Evolutionary conservation across 257 asterid species (phyloP).

Genomic region (Mentha longifolia): DNA sequence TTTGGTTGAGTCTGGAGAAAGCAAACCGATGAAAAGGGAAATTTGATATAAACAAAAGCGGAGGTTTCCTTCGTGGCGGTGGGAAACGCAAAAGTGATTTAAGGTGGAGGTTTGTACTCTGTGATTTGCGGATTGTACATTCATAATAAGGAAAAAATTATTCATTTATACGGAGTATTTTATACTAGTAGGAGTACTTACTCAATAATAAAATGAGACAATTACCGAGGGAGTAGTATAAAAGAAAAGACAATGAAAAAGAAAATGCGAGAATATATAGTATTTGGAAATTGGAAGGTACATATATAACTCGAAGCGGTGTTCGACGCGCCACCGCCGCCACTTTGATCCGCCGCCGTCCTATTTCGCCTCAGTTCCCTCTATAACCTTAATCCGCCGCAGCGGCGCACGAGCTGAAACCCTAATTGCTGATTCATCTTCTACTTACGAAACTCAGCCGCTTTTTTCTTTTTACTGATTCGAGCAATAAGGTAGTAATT

Average conservation of each 20-base stretch:
- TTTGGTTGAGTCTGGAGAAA: constrained; percentile 34
- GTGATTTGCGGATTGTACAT: constrained; percentile 30
- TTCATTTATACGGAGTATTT: too few species aligned
- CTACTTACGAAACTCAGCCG: neutral
- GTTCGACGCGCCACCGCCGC: neutral
- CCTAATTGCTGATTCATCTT: neutral
- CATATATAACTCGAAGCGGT: neutral
- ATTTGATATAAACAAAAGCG: neutral
- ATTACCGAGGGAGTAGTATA: too few species aligned
- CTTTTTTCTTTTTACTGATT: neutral
- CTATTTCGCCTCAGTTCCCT: neutral
- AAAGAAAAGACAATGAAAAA: too few species aligned
- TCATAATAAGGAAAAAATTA: neutral
- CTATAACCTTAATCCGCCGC: neutral
- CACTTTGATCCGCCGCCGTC: neutral
- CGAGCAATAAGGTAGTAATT: neutral
- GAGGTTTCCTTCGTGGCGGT: constrained; percentile 31
- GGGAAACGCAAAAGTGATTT: constrained; percentile 16
- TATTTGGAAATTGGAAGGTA: too few species aligned
- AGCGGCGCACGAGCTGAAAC: neutral
- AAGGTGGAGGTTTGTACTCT: constrained; percentile 18
- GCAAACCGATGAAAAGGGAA: constrained; percentile 26
- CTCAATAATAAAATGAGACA: too few species aligned
- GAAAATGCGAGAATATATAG: too few species aligned
- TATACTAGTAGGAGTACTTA: too few species aligned